phyloP scores from a whole-genome alignment of 2,329 filamentous ascomycete species.

The Claviceps africana region DNA sequence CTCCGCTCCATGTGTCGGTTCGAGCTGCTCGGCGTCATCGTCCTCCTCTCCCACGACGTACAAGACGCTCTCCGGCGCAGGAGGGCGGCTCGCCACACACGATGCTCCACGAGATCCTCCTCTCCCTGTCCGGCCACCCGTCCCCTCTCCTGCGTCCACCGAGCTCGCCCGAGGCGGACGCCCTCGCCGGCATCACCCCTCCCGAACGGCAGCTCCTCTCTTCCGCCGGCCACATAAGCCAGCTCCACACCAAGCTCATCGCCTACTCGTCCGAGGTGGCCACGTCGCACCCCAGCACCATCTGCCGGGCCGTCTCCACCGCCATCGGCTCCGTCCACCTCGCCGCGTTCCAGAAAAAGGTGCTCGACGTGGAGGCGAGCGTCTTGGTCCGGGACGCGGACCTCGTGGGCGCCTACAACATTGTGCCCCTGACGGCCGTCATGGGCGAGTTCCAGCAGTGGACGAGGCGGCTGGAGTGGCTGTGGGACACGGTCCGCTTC shows the following conservation, averaged over 20 bases:
- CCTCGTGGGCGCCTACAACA: constrained; percentile 81
- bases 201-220: constrained; percentile 72
- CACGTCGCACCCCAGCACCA: constrained; percentile 58
- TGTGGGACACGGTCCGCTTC: constrained; percentile 59
- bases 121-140: constrained; percentile 87
- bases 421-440: constrained; percentile 78
- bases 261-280: constrained; percentile 53
- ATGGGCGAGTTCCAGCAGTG: constrained; percentile 78
- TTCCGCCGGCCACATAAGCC: constrained; percentile 62
- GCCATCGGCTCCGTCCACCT: constrained; percentile 64
- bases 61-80: constrained; percentile 24
- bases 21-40: constrained; percentile 36
- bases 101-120: constrained; percentile 98
- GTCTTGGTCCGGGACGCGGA: constrained; percentile 65
- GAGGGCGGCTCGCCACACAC: constrained; percentile 12
- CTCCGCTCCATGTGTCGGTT: constrained; percentile 38
- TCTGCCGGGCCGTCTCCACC: constrained; percentile 77
- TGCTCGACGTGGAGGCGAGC: constrained; percentile 68
- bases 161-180: constrained; percentile 30
- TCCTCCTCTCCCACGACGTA: constrained; percentile 33
- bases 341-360: constrained; percentile 64
- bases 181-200: constrained; percentile 47
- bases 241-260: constrained; percentile 61
- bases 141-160: constrained; percentile 63
- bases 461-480: constrained; percentile 74